Base-by-base conservation (phyloP, 768 basidiomycete species). In the Collybia sordida region DNA sequence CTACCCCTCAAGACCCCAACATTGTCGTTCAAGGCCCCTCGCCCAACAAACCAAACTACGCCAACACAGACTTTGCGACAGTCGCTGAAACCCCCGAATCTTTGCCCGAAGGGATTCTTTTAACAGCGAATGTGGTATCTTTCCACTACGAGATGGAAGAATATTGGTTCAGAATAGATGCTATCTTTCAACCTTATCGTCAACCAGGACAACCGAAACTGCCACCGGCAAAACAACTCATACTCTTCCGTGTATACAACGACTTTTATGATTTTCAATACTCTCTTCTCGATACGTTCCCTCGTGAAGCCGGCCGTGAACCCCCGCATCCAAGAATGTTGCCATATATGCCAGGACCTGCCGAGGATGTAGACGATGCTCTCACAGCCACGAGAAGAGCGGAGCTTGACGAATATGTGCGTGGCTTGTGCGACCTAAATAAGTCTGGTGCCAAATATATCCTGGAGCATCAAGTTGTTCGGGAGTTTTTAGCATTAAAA, bases 181-280 rank as follows among this genome's bases (percentile, higher is more conserved):
- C 90, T 49, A 68, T 86, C 51, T 98, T 85, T 71, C 88, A 95
- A 57, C 93, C 95, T 0, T 93, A 89, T 59, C 79, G 78, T 52
- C 74, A 75, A 7, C 71, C 80, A 15, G 85, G 81, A 40, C 78
- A 80, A 47, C 70, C 66, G 23, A 60, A 67, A 14, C 77, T 86
- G 23, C 87, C 89, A 4, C 76, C 78, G 9, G 82, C 89, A 11
- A 86, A 82, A 57, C 83, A 87, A 27, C 83, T 98, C 49, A 84
- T 93, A 56, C 78, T 98, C 38, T 99, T 96, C 73, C 83, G 97
- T 44, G 85, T 91, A 21, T 99, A 99, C 76, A 90, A 95, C 60
- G 96, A 99, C 68, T 99, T 99, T 68, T 98, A 96, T 71, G 91
- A 95, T 60, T 98, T 98, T 68, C 97, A 99, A 63, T 88, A 97